phyloP scores from a whole-genome alignment of 768 basidiomycete genomes.

The Brasilioporus rufonigricans region DNA sequence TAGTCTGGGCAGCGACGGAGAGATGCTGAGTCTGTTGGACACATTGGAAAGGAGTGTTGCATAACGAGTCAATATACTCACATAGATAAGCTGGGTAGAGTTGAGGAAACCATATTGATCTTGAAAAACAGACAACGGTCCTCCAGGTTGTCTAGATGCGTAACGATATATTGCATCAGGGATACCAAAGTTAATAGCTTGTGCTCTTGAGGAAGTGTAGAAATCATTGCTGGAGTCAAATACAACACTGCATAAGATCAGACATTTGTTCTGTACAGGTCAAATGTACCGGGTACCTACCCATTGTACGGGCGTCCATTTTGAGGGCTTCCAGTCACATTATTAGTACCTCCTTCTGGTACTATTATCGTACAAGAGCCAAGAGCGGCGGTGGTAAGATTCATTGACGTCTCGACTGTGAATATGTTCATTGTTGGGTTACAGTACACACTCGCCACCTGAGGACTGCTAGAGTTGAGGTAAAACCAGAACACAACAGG shows the following conservation, averaged over 20 bases:
- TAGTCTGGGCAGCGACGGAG: slow-evolving; percentile 50
- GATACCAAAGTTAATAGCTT: slow-evolving; percentile 48
- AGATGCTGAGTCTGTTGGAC: slow-evolving; percentile 53
- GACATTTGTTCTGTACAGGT: not conserved
- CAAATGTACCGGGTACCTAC: slow-evolving; percentile 32
- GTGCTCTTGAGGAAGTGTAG: slow-evolving; percentile 52
- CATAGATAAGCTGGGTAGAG: slow-evolving; percentile 42
- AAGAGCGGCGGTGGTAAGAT: slow-evolving; percentile 44
- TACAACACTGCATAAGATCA: slow-evolving; percentile 35
- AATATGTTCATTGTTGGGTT: slow-evolving; percentile 46
- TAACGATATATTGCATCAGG: slow-evolving; percentile 58
- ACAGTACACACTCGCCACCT: slow-evolving; percentile 58
- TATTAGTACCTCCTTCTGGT: slow-evolving; percentile 41
- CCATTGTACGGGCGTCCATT: slow-evolving; percentile 57
- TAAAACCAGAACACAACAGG: slow-evolving; percentile 74
- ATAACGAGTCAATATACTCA: slow-evolving; percentile 3
- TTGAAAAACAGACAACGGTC: slow-evolving; percentile 47
- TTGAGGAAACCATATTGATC: slow-evolving; percentile 49
- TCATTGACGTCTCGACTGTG: slow-evolving; percentile 41
- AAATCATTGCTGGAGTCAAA: slow-evolving; percentile 37
- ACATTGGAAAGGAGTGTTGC: not conserved
- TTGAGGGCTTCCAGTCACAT: slow-evolving; percentile 47
- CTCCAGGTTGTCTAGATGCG: slow-evolving; percentile 42
- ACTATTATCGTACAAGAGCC: slow-evolving; percentile 34
- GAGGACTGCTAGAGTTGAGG: slow-evolving; percentile 34